These are phyloP conservation scores for Clarireedia hainanense DNA, from an alignment of 2,329 filamentous ascomycete genomes.

Conservation along the genomic window DNA sequence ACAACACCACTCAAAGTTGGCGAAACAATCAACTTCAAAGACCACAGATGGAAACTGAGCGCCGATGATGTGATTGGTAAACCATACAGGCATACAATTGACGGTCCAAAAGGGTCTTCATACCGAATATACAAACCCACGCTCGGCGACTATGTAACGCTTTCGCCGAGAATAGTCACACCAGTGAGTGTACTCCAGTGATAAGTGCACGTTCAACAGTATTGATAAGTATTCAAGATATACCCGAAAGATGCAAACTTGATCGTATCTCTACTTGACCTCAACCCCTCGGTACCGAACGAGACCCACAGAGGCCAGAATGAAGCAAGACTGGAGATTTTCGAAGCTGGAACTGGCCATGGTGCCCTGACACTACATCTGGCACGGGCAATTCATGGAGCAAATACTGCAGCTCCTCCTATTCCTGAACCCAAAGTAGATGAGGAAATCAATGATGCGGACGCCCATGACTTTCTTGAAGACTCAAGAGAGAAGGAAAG, in stretches of 20 bases:
- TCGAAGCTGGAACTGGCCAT: conserved; percentile 82
- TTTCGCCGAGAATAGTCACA: conserved; percentile 64
- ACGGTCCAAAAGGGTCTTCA: conserved; percentile 14
- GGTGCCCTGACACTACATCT: conserved; percentile 70
- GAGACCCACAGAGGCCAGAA: background rate
- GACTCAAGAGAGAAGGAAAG: too few species aligned
- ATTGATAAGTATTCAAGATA: conserved; percentile 38
- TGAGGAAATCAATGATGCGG: background rate
- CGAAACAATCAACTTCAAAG: conserved; percentile 13
- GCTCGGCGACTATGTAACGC: conserved; percentile 63
- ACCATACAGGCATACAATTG: conserved; percentile 15
- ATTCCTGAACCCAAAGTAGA: conserved; percentile 18
- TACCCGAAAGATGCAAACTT: conserved; percentile 69
- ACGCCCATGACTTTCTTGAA: background rate
- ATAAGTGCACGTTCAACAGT: background rate
- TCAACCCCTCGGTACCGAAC: conserved; percentile 59
- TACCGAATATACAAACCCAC: conserved; percentile 51
- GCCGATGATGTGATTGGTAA: conserved; percentile 33
- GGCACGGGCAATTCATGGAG: conserved; percentile 66
- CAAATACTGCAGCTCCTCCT: conserved; percentile 48
- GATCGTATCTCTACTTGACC: conserved; percentile 69
- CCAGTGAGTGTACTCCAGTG: conserved; percentile 44
- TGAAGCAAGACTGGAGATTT: conserved; percentile 54
- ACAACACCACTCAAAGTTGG: conserved; percentile 34
- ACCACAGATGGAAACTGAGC: conserved; percentile 22